Evolutionary conservation across 495 filamentous ascomycete species (phyloP), one percentile per base, ranked within the genome.

Genomic region (Xanthoparmelia taractica): DNA sequence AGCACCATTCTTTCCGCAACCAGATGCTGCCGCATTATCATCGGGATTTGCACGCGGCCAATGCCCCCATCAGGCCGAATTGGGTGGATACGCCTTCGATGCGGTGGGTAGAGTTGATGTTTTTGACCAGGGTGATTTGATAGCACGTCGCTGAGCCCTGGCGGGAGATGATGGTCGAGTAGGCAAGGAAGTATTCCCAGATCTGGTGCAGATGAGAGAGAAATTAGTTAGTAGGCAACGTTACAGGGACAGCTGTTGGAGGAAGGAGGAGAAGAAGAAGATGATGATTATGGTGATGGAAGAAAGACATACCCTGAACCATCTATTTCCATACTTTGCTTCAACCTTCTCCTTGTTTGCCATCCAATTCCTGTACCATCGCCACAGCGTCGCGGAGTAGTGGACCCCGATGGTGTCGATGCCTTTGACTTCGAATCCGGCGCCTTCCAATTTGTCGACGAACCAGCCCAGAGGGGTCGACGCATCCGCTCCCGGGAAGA

Each of bases 351-450:
- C 92, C 64, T 84, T 82, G 82, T 97, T 98, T 73, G 82, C 94
- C 74, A 97, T 81, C 94, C 94, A 98, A 82, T 98, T 98, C 68
- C 94, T 82, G 80, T 98, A 98, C 94, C 94, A 98, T 71, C 90
- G 85, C 94, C 94, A 98, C 52, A 98, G 78, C 40, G 94, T 98
- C 58, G 92, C 91, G 41, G 91, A 96, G 77, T 98, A 98, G 79
- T 98, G 94, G 47, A 98, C 92, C 69, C 92, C 92, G 68, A 96
- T 84, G 57, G 90, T 96, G 72, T 96, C 90, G 67, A 93, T 72
- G 47, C 74, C 70, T 73, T 82, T 83, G 66, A 83, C 75, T 67
- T 83, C 80, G 59, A 83, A 88, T 31, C 85, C 85, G 40, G 85
- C 82, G 58, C 77, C 83, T 75, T 88, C 85, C 34, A 88, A 78